Conservation (phyloP, 176 grass and related monocot species). For the Juncus inflexus region DNA sequence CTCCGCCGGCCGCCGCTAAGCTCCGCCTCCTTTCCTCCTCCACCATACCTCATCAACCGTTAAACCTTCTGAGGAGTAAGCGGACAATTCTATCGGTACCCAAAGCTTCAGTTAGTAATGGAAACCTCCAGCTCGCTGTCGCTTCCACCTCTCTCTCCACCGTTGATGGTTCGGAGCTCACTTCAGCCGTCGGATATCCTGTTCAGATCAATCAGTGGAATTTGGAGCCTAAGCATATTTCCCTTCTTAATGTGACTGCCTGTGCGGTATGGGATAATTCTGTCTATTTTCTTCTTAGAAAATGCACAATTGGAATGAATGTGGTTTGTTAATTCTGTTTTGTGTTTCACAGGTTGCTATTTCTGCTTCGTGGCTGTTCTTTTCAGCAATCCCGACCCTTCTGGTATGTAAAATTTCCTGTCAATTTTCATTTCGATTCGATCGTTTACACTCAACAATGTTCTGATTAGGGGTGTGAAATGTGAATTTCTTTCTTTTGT, state of each 20-base stretch:
- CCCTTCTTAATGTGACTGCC: slow-evolving; percentile 39
- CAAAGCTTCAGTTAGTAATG: not conserved
- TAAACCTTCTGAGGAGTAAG: not conserved
- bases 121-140: slow-evolving; percentile 16
- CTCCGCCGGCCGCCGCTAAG: slow-evolving; percentile 5
- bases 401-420: slow-evolving; percentile 33
- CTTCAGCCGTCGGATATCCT: slow-evolving; percentile 24
- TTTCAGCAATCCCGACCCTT: slow-evolving; percentile 52
- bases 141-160: not conserved
- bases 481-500: not conserved
- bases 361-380: slow-evolving; percentile 42
- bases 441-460: not conserved
- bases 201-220: slow-evolving; percentile 4
- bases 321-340: slow-evolving; percentile 9
- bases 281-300: not conserved
- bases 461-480: not conserved
- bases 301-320: slow-evolving; percentile 1
- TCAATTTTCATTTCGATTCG: not conserved
- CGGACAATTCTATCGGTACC: not conserved
- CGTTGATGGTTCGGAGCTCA: slow-evolving; percentile 4
- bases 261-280: slow-evolving; percentile 39
- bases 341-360: slow-evolving; percentile 43
- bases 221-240: slow-evolving; percentile 33
- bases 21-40: slow-evolving; percentile 2
- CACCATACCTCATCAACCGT: not conserved